Conservation (phyloP, 179 eudicot species). For the Silene noctiflora region DNA sequence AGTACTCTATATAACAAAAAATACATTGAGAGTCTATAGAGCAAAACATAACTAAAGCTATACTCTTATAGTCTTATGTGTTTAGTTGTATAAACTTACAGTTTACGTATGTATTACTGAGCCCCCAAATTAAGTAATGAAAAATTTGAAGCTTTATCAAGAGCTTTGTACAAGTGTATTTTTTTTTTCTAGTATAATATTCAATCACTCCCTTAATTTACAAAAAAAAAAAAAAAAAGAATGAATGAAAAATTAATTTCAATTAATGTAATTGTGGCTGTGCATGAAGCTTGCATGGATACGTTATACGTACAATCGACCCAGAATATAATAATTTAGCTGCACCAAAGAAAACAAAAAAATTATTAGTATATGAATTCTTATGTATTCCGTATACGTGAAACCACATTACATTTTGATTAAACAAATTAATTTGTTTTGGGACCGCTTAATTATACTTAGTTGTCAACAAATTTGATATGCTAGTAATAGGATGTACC, state of each 20-base stretch:
- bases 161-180: conserved; percentile 24
- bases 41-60: background rate
- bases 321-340: background rate
- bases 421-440: background rate
- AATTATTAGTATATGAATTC: background rate
- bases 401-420: background rate
- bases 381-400: too few relatives aligned
- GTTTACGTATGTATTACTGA: background rate
- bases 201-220: conserved; percentile 15
- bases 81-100: conserved; percentile 15
- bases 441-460: background rate
- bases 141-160: conserved; percentile 17
- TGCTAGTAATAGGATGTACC: too few relatives aligned
- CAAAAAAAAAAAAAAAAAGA: conserved; percentile 2
- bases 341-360: background rate
- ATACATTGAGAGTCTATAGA: background rate
- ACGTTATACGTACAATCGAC: background rate
- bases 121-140: conserved; percentile 25
- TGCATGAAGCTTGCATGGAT: conserved; percentile 10
- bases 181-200: conserved; percentile 1
- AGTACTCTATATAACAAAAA: too few relatives aligned
- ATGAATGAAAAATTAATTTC: background rate
- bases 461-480: background rate
- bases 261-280: background rate
- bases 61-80: background rate